These are phyloP conservation scores for Domatiomyces globalis DNA, from an alignment of 2,329 filamentous ascomycete species.

Conservation along the genomic window DNA sequence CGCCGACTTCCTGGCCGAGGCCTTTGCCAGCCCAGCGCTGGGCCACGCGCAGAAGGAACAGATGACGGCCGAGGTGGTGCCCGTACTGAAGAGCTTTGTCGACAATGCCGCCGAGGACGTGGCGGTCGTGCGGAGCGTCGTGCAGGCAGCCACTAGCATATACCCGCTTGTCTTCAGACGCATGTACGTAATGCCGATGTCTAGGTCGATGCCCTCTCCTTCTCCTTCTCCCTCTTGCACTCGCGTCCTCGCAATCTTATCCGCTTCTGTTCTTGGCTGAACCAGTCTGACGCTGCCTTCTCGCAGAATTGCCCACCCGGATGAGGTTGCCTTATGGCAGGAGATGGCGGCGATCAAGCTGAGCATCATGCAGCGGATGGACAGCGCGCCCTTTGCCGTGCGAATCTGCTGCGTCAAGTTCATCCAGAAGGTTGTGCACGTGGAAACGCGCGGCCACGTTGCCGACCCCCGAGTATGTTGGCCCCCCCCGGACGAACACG, in stretches of 20 bases:
- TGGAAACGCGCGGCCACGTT: constrained; percentile 73
- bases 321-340: constrained; percentile 72
- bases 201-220: not conserved
- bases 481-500: not conserved
- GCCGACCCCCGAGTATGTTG: constrained; percentile 64
- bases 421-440: constrained; percentile 78
- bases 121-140: constrained; percentile 67
- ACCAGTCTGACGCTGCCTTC: not conserved
- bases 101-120: constrained; percentile 62
- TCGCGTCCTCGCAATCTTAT: no score
- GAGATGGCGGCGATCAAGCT: constrained; percentile 79
- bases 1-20: constrained; percentile 86
- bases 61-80: constrained; percentile 61
- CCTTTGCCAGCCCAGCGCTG: constrained; percentile 83
- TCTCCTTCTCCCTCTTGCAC: not conserved
- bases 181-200: constrained; percentile 54
- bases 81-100: constrained; percentile 57
- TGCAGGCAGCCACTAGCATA: constrained; percentile 81
- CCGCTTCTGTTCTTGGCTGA: not conserved
- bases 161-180: constrained; percentile 85
- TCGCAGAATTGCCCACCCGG: constrained; percentile 66
- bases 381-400: constrained; percentile 58
- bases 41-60: constrained; percentile 64
- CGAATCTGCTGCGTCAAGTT: constrained; percentile 96
- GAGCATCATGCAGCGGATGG: constrained; percentile 78